These are phyloP conservation scores for Rhodotorula toruloides DNA, from an alignment of 768 basidiomycete genomes.

Conservation along the genomic window DNA sequence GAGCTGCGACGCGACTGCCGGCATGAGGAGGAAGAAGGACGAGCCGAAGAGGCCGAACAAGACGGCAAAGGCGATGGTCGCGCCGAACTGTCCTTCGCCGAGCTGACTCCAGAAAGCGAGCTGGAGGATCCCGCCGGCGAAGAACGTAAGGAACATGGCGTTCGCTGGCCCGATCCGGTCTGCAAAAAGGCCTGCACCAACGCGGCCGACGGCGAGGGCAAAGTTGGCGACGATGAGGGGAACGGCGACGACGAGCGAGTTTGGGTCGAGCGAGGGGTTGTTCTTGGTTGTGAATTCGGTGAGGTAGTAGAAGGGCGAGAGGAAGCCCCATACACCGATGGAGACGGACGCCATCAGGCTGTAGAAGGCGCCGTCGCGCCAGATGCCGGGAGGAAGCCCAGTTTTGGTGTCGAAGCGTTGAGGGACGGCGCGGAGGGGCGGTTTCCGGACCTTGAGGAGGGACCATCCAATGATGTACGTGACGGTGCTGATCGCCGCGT, in stretches of 20 bases:
- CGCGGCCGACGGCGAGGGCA: conserved; percentile 27
- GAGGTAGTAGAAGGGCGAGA: conserved; percentile 19
- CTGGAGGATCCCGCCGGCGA: conserved; percentile 35
- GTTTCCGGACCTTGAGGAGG: conserved; percentile 14
- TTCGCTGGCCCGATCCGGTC: conserved; percentile 44
- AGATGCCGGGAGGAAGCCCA: conserved; percentile 28
- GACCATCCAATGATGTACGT: conserved; percentile 16
- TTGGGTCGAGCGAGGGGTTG: conserved; percentile 17
- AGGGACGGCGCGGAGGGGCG: conserved; percentile 11
- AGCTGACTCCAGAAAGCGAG: conserved; percentile 38
- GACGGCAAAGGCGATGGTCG: conserved; percentile 38
- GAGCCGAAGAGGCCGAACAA: conserved; percentile 7
- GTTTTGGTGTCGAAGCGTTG: conserved; percentile 21
- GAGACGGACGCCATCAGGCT: conserved; percentile 21
- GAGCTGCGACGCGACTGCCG: conserved; percentile 6
- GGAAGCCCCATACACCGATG: conserved; percentile 34
- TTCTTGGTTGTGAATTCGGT: conserved; percentile 6
- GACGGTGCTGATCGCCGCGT: conserved; percentile 19
- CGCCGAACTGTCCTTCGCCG: conserved; percentile 38
- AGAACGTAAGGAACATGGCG: conserved; percentile 39
- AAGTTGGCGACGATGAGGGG: conserved; percentile 34
- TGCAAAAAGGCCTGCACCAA: conserved; percentile 40
- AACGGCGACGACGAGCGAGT: conserved; percentile 12
- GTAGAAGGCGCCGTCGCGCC: conserved; percentile 19
- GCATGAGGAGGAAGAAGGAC: conserved; percentile 20